A percentile compares a stretch with the other conserved stretches of the same genome.
Evolutionary conservation across 2,329 filamentous ascomycete species (phyloP).

Genomic region (Fusarium sp.): DNA sequence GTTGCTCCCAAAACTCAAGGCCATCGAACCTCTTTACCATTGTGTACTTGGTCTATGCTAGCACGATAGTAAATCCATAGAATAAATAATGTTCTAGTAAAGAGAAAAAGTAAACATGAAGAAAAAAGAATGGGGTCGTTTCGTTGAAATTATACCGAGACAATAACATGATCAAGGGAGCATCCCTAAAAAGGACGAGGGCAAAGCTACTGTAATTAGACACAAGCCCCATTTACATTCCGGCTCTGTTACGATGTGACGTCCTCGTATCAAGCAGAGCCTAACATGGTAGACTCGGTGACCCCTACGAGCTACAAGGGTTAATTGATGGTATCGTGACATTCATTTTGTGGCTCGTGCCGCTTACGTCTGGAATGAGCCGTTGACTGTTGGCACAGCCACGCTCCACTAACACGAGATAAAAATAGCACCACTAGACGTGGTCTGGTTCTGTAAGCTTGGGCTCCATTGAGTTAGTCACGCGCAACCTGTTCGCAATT

Average conservation of each 20-base stretch:
- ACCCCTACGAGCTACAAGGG: neutral
- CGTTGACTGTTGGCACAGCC: neutral
- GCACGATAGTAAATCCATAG: neutral
- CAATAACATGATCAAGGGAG: conserved; percentile 1
- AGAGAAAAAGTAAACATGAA: neutral
- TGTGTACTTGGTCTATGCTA: neutral
- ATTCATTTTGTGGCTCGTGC: neutral
- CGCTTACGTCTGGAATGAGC: neutral
- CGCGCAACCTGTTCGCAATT: accelerated
- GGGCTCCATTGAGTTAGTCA: neutral
- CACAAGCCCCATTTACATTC: conserved; percentile 4
- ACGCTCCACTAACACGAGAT: conserved; percentile 12
- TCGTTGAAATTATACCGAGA: conserved; percentile 9
- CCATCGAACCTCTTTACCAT: conserved; percentile 19
- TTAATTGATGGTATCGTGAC: neutral
- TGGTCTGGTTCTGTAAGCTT: neutral
- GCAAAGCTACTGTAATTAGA: conserved; percentile 8
- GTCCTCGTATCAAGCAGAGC: neutral
- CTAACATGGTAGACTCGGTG: neutral
- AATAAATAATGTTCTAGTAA: neutral
- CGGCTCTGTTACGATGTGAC: neutral
- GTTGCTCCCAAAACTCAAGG: conserved; percentile 22
- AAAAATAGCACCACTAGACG: conserved; percentile 5
- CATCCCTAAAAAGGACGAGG: neutral
- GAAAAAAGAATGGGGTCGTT: neutral